phyloP scores from a whole-genome alignment of 2,329 filamentous ascomycete genomes.

The Talaromyces marneffei region DNA sequence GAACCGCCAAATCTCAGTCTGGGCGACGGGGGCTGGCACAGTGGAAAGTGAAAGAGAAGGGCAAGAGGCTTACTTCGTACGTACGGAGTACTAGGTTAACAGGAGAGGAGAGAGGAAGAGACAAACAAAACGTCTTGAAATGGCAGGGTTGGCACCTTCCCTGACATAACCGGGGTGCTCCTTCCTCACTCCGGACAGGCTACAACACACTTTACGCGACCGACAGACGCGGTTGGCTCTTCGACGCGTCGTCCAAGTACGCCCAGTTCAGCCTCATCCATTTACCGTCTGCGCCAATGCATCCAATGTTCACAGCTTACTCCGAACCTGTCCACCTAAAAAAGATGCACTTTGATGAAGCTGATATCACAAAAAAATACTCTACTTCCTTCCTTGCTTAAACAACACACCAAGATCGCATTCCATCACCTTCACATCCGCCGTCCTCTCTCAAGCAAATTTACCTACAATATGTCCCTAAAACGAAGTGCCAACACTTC shows the following conservation, averaged over 20 bases:
- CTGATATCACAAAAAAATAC: background rate
- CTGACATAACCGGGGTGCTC: background rate
- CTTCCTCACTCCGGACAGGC: too few species aligned
- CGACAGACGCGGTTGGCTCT: background rate
- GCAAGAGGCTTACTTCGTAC: too few species aligned
- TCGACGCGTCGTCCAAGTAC: constrained; percentile 1
- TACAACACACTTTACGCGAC: constrained; percentile 2
- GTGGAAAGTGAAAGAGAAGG: background rate
- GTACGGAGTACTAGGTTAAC: too few species aligned
- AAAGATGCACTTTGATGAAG: background rate
- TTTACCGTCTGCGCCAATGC: background rate
- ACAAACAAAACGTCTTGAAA: background rate
- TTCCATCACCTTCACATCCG: background rate
- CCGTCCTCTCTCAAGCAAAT: background rate
- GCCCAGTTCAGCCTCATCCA: background rate
- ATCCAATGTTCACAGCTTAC: background rate
- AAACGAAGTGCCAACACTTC: constrained; percentile 61
- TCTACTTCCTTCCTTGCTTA: background rate
- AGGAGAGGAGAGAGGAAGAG: background rate
- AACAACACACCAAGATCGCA: background rate
- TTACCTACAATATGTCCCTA: constrained; percentile 34
- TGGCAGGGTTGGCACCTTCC: background rate
- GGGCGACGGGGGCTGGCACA: background rate
- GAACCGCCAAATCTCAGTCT: background rate
- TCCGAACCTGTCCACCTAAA: background rate